Base-by-base conservation (phyloP, 352 stramenopile species). In the Phytophthora chlamydospora region DNA sequence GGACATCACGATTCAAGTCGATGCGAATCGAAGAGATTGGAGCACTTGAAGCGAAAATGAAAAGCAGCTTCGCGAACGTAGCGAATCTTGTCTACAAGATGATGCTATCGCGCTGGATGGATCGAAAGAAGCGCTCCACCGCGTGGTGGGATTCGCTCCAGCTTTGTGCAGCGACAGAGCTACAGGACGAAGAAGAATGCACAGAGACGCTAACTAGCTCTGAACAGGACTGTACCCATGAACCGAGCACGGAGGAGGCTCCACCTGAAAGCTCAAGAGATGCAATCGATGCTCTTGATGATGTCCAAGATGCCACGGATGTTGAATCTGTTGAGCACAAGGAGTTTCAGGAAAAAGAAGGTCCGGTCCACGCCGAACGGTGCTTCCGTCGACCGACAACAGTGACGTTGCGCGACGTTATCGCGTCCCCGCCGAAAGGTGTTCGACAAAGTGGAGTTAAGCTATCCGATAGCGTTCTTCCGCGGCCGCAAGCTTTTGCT, bases 51-150 rank as follows among this genome's bases (percentile, higher is more conserved):
- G 69, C 56, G 16, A 73, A 64, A 16, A 78, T 88, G 43, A 88
- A 88, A 69, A n/a, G 58, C 9, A 55, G 51, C 27, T 60, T 88
- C 2, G 45, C 41, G 0, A 43, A 34, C 0, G 54, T 80, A 16
- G 66, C 78, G 6, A 55, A 82, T 48, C 45, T 83, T 11, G 41
- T 81, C 19, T 83, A 85, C 55, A 69, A 73, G 24, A 76, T 82
- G 60, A 83, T 77, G 44, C 35, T 85, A 10, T 75, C 68, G 53
- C 66, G 75, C 32, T 85, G 76, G 76, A 75, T 76, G 31, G 44
- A 73, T 32, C 48, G 72, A 45, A 61, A 44, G 21, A 58, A 65
- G 35, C 68, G 27, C 19, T 34, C 59, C 7, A 33, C 24, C 14
- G 46, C 58, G 24, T 74, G 51, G 54, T 72, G 48, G 60, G n/a